Evolutionary conservation across 805 yeast genomes (phyloP), one percentile per base, ranked within the genome.

Genomic region (Hanseniaspora clermontiae): DNA sequence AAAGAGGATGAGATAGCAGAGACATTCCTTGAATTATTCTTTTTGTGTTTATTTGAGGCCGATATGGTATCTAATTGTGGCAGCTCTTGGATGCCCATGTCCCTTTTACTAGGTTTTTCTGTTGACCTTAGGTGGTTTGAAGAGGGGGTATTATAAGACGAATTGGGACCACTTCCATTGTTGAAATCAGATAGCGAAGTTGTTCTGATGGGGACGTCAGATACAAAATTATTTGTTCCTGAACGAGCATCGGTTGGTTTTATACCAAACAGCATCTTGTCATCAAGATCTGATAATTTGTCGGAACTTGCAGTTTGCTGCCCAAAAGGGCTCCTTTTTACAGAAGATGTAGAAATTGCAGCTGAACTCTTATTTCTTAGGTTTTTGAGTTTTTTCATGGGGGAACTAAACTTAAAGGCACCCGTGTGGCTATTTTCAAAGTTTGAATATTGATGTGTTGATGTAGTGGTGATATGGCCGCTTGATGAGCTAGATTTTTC

Each of bases 121-220:
- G 29, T 42, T 8, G n/a, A 24, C 17, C 45, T 42, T 42, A 42
- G 15, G 10, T 27, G 29, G 19, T 32, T 46, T 5, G 24, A n/a
- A 5, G 43, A 40, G 10, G 31, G 8, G 6, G 66, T 61, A 52
- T 61, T 65, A 48, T 66, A 52, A 27, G 66, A 50, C 24, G 65
- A 61, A 39, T 62, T 64, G 48, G 65, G 60, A 29, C 68, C 64
- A 2, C 68, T 63, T 17, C 65, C 66, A 32, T 66, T 59, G 38
- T 65, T 60, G 31, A 31, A 45, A 5, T 36, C 48, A 2, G 48
- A 45, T 27, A 45, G 12, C 3, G 48, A 45, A 15, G 48, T 45
- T 29, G 48, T 45, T 45, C 48, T 45, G 10, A 17, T 45, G 6
- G 48, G 48, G 9, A 45, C 29, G n/a, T 45, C 31, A 9, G 38